Conservation (phyloP, 2,329 filamentous ascomycete species). For the Amauroascus verrucosus region DNA sequence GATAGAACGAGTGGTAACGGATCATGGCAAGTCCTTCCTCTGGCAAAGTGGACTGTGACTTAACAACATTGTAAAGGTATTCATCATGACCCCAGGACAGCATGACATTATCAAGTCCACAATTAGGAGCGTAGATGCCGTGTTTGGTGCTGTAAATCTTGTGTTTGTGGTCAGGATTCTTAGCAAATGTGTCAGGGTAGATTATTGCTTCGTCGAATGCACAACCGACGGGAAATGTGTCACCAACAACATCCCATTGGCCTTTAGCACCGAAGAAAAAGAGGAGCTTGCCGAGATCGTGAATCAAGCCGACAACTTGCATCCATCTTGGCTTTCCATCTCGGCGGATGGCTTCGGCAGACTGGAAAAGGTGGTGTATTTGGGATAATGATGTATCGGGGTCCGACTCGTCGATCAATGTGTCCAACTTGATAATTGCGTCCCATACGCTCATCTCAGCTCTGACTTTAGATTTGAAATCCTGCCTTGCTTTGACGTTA, state of each 20-base stretch:
- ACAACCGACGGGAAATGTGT: slow-evolving; percentile 40
- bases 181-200: slow-evolving; percentile 61
- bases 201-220: slow-evolving; percentile 60
- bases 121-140: slow-evolving; percentile 70
- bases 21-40: slow-evolving; percentile 84
- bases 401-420: slow-evolving; percentile 80
- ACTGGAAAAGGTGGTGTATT: slow-evolving; percentile 82
- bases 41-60: slow-evolving; percentile 69
- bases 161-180: slow-evolving; percentile 64
- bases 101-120: slow-evolving; percentile 80
- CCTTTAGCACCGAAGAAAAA: slow-evolving; percentile 55
- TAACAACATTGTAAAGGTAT: slow-evolving; percentile 64
- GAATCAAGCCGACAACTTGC: slow-evolving; percentile 30
- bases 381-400: slow-evolving; percentile 79
- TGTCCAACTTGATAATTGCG: slow-evolving; percentile 87
- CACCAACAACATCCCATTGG: slow-evolving; percentile 86
- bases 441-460: slow-evolving; percentile 81
- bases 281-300: slow-evolving; percentile 27
- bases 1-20: slow-evolving; percentile 84
- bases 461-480: slow-evolving; percentile 56
- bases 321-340: slow-evolving; percentile 42
- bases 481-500: slow-evolving; percentile 71
- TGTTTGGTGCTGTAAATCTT: slow-evolving; percentile 62
- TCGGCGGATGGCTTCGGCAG: slow-evolving; percentile 80
- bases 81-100: slow-evolving; percentile 63